phyloP scores from a whole-genome alignment of 1,284 basidiomycete genomes.

The Naganishia albida region DNA sequence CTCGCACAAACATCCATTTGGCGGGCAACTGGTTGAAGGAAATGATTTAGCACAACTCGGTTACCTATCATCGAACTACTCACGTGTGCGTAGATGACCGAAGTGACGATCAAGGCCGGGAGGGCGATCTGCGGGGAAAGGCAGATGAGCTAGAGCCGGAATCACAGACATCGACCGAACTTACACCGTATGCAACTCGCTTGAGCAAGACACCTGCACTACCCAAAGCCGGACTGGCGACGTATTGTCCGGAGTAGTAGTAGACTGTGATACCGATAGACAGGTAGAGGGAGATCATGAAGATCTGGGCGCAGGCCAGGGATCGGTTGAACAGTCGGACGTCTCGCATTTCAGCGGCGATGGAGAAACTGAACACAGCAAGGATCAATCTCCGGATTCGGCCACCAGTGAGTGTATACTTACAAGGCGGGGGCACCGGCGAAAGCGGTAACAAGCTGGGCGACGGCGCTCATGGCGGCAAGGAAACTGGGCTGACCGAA shows the following conservation, averaged over 20 bases:
- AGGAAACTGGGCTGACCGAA: constrained; percentile 40
- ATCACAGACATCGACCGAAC: not conserved
- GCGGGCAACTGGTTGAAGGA: constrained; percentile 57
- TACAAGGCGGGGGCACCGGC: constrained; percentile 35
- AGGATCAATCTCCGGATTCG: not conserved
- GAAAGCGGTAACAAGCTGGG: constrained; percentile 47
- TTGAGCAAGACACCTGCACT: constrained; percentile 49
- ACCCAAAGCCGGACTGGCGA: constrained; percentile 46
- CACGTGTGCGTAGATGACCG: constrained; percentile 35
- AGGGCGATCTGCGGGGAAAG: constrained; percentile 40
- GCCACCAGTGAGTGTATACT: constrained; percentile 21
- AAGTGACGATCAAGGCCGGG: constrained; percentile 41
- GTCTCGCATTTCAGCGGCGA: constrained; percentile 41
- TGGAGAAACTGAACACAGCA: constrained; percentile 37
- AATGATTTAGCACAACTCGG: too few species aligned
- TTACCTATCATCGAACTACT: too few species aligned
- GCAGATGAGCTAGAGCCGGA: constrained; percentile 29
- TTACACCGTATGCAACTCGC: constrained; percentile 49
- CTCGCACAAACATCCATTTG: constrained; percentile 64
- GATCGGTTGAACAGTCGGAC: constrained; percentile 40
- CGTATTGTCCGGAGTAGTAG: constrained; percentile 48
- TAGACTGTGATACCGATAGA: constrained; percentile 35
- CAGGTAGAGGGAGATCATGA: constrained; percentile 32
- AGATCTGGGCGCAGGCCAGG: constrained; percentile 34
- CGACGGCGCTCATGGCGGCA: constrained; percentile 46